Base-by-base conservation (phyloP, 371 early-diverging fungal species). In the Coemansia sp. region DNA sequence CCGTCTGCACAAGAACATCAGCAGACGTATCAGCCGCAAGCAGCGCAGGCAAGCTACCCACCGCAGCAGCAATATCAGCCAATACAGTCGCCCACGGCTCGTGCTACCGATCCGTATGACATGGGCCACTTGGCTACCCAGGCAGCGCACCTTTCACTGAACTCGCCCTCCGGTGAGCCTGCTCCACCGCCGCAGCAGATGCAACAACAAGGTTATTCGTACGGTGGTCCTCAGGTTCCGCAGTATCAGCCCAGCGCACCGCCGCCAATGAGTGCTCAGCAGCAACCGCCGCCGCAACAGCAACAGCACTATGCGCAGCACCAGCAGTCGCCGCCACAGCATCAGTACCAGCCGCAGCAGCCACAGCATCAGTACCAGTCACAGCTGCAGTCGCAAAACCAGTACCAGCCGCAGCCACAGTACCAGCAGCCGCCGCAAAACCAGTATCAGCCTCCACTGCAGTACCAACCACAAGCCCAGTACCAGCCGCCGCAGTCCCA, bases 231-330 rank as follows among this genome's bases (percentile, higher is more conserved):
- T 8, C 44, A 41, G 36, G 63, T 63, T 23, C 71, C 63, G 13
- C 71, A 65, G 61, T 70, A 71, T 28, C 71, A 70, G 53, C 66
- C 75, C 3, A 74, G 71, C 32, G 75, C 75, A 2, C 75, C 75
- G 11, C 75, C 57, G 26, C 62, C 55, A 11, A 41, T 61, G 66
- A 56, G 36, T 26, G 48, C 56, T 24, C 66, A 61, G 40, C 65
- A 51, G 39, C 29, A 24, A 23, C 21, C 12, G 48, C 29, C 59
- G 6, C 41, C 41, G 41, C 41, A 26, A 36, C 71, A 61, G 23
- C 64, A 44, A 55, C 56, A 19, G 21, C 68, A 60, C 29, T 64
- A 66, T 7, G 65, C 64, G 51, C 24, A 61, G 3, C 51, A 54
- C 19, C 11, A 24, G 3, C 23, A 46, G 13, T 21, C 51, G 23